Evolutionary conservation across 345 rosid species (phyloP), one percentile per base, ranked within the genome.

Genomic region (Hirschfeldia incana): DNA sequence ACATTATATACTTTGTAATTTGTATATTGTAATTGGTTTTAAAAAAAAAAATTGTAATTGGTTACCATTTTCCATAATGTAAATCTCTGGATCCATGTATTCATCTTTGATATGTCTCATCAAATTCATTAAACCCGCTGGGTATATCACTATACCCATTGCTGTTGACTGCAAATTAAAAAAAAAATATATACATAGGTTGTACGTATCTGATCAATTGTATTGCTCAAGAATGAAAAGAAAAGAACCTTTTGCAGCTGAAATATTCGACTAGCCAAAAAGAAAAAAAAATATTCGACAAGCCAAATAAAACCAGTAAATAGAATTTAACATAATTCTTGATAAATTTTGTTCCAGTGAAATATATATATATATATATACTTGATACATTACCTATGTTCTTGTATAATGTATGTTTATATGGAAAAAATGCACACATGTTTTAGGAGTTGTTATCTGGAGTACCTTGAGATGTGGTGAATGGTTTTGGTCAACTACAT

Each of bases 31-130:
- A 21, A 21, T 4, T 32, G 21, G 21, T 51, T 34, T 55, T 0
- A 21, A 21, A 21, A 21, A 21, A 21, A 21, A 21, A 21, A 57
- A 29, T 29, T 64, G 37, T 15, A 3, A 33, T 21, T 28, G 1
- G 28, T 80, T 82, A 82, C 84, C 84, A 73, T 82, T 82, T 66
- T 82, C 84, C 77, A 78, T 82, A n/a, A 82, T 77, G 69, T 82
- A 82, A 55, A 82, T 82, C 59, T 74, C 78, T n/a, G 84, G 84
- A 51, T 82, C 72, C 67, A 61, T 77, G 57, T 76, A 81, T 59
- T 81, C 58, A 26, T 77, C 65, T 64, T 81, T 77, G 67, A 81
- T 69, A 69, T 82, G 77, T 66, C 62, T 77, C 71, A 81, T 34
- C 17, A 81, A 13, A 37, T 72, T 61, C 44, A 3, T 0, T 57